Evolutionary conservation across 2,329 filamentous ascomycete species (phyloP), one percentile per base, ranked within the genome.

Genomic region (Huntiella decipiens): DNA sequence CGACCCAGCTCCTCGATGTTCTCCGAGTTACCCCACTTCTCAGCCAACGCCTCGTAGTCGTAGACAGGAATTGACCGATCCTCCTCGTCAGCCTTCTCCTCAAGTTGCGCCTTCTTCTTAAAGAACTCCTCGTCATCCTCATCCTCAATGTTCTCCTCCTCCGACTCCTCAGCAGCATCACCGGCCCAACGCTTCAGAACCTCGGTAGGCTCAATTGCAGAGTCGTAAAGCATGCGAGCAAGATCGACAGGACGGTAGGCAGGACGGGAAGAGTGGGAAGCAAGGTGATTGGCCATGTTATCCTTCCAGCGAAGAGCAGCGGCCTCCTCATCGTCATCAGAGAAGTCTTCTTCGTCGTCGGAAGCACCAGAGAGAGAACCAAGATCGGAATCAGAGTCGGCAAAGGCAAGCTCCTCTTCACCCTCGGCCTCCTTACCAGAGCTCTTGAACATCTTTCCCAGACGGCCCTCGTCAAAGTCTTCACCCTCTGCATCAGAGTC

Each of bases 331-430:
- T 81, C 79, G 41, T 88, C 84, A 44, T 83, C 81, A 13, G 73
- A 73, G n/a, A 74, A 72, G n/a, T 74, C 70, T 0, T 65, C 61
- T 15, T 65, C 64, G 0, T 66, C 63, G 8, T 64, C 65, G 3
- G 63, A 66, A 0, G 63, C 65, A 1, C 62, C 66, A 6, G 84
- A 93, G 52, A 95, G 62, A 3, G 88, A 94, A 5, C 91, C 91
- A 4, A 98, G 70, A 58, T 98, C 92, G 0, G 91, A 98, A 60
- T 98, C 92, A 56, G 85, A 94, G 56, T 98, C 91, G 11, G 91
- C 91, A 64, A 95, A 98, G 1, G 78, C 84, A 48, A 96, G 56
- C 46, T 94, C 84, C 28, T 77, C 82, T 17, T 76, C 73, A 13
- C 15, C 19, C 1, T 39, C 5, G 16, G 58, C 68, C 34, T 71